Evolutionary conservation across 371 early-diverging fungal species (phyloP), one percentile per base, ranked within the genome.

Genomic region (Mortierella sp.): DNA sequence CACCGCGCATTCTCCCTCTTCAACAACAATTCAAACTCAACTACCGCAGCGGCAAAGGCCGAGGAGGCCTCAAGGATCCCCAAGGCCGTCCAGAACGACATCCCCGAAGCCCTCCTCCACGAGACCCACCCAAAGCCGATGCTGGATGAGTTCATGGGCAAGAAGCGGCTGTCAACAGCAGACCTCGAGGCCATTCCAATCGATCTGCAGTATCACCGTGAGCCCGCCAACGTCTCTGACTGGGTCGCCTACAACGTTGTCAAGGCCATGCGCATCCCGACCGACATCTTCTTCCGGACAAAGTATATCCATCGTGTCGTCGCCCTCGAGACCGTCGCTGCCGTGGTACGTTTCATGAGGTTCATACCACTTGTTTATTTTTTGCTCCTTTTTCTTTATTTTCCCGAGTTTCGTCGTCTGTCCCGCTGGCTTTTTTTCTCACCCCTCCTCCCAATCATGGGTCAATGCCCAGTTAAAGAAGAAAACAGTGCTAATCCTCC

Each of bases 271-370:
- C 89, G 96, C 55, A 77, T 90, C 9, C 91, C 94, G 8, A 92
- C 95, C 1, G 96, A 96, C 78, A 79, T 90, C 19, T 95, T 95
- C 74, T 97, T 97, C 85, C 88, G 93, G 53, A 90, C 89, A 73
- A 89, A 94, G 76, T 95, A 96, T 77, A 88, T 95, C 50, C 94
- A 95, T 86, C 90, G 96, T 67, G 95, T 93, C 4, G 95, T 96
- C 9, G 94, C 96, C 88, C 89, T 96, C 4, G 96, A 95, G 77
- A 95, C 95, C 0, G 90, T 96, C n/a, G 95, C 95, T 19, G 94
- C 94, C 2, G 81, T 77, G 80, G 88, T 87, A 87, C 67, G 76
- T 66, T 14, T 37, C 31, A n/a, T n/a, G n/a, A n/a, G n/a, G n/a
- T n/a, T n/a, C n/a, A 11, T 45, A 64, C 45, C 10, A 39, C 48